Evolutionary conservation across 164 flowering plant genomes (phyloP).

Genomic region (Macadamia integrifolia): DNA sequence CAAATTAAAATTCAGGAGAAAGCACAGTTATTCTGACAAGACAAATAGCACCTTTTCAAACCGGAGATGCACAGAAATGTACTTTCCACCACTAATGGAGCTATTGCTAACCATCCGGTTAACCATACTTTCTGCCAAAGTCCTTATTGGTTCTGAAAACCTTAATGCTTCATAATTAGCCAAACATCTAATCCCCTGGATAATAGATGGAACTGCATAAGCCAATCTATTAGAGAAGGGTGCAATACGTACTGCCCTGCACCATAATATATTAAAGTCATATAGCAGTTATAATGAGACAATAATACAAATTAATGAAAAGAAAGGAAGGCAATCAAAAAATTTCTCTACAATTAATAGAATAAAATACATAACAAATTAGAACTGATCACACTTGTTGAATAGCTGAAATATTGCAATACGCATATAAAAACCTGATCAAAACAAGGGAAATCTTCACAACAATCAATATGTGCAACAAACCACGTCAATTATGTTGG

Average conservation of each 20-base stretch:
- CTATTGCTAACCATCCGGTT: slow-evolving; percentile 74
- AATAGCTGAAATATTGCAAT: no score
- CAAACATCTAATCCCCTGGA: slow-evolving; percentile 82
- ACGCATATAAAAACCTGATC: no score
- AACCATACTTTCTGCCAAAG: slow-evolving; percentile 79
- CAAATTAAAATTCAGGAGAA: background rate
- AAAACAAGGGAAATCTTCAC: no score
- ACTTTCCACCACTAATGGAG: slow-evolving; percentile 64
- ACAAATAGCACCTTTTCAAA: slow-evolving; percentile 70
- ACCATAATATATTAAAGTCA: slow-evolving; percentile 6
- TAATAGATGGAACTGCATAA: slow-evolving; percentile 59
- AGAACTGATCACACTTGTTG: no score
- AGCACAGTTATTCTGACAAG: background rate
- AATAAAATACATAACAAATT: background rate
- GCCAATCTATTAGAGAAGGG: slow-evolving; percentile 98
- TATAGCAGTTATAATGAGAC: background rate
- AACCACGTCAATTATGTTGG: no score
- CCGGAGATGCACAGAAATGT: slow-evolving; percentile 92
- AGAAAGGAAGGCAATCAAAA: background rate
- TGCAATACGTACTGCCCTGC: slow-evolving; percentile 91
- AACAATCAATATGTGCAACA: no score
- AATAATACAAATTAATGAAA: background rate
- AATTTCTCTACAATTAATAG: background rate
- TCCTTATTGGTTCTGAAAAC: slow-evolving; percentile 70
- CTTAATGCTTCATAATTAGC: slow-evolving; percentile 84